A percentile compares a stretch with the other conserved stretches of the same genome.
These are phyloP conservation scores for Phytopythium mirpurense DNA, from an alignment of 352 stramenopile species.

Conservation along the genomic window DNA sequence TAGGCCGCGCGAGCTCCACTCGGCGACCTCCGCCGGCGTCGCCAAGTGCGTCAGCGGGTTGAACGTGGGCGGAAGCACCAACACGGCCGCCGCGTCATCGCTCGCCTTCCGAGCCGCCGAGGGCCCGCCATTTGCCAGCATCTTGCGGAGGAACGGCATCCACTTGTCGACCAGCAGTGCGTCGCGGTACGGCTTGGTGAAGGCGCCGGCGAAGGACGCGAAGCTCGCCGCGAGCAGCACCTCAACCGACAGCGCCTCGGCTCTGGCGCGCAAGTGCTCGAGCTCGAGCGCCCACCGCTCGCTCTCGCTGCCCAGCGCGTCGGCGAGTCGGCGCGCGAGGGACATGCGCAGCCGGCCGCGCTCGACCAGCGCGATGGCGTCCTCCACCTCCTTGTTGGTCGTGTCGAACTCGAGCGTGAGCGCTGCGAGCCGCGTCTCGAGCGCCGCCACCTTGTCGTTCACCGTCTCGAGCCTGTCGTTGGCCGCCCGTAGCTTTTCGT, in stretches of 20 bases:
- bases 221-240: constrained; percentile 90
- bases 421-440: constrained; percentile 84
- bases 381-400: constrained; percentile 86
- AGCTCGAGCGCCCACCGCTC: constrained; percentile 88
- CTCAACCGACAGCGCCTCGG: constrained; percentile 84
- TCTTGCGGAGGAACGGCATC: constrained; percentile 81
- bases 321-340: constrained; percentile 88
- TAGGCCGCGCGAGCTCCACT: constrained; percentile 83
- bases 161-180: constrained; percentile 81
- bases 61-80: constrained; percentile 20
- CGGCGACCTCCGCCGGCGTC: constrained; percentile 70
- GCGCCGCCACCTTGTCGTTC: constrained; percentile 80
- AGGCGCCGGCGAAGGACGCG: constrained; percentile 92
- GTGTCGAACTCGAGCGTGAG: constrained; percentile 82
- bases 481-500: constrained; percentile 73
- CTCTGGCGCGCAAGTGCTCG: constrained; percentile 59
- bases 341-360: constrained; percentile 86
- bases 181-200: constrained; percentile 92
- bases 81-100: constrained; percentile 10
- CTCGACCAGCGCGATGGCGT: constrained; percentile 87
- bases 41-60: constrained; percentile 73
- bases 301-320: constrained; percentile 91
- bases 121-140: constrained; percentile 15
- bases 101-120: constrained; percentile 13
- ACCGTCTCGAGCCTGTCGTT: constrained; percentile 87